Percentiles rank a stretch among this genome's conserved stretches.
Evolutionary conservation across 805 yeast genomes (phyloP).

Genomic region (Diddensiella santjacobensis): DNA sequence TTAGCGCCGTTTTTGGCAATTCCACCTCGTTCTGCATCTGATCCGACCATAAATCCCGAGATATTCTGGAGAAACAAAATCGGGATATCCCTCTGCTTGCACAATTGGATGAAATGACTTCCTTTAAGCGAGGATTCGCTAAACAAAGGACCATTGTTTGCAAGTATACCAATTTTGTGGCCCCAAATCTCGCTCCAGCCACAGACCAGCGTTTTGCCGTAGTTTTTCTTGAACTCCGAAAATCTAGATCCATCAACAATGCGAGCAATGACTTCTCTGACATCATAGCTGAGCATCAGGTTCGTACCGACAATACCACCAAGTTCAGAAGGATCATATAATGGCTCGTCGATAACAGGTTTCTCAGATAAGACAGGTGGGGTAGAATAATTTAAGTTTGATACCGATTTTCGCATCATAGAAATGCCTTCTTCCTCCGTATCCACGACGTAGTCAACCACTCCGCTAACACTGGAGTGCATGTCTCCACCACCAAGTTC

Average conservation of each 20-base stretch:
- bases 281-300: slow-evolving; percentile 29
- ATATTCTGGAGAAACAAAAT: slow-evolving; percentile 32
- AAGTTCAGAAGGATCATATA: slow-evolving; percentile 29
- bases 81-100: slow-evolving; percentile 33
- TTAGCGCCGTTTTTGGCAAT: slow-evolving; percentile 35
- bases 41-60: slow-evolving; percentile 35
- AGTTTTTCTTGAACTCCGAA: slow-evolving; percentile 30
- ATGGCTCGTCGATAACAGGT: slow-evolving; percentile 25
- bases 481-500: slow-evolving; percentile 34
- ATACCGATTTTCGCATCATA: slow-evolving; percentile 27
- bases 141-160: slow-evolving; percentile 32
- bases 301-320: slow-evolving; percentile 32
- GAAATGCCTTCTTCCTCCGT: slow-evolving; percentile 33
- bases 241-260: slow-evolving; percentile 32
- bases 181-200: slow-evolving; percentile 31
- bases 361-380: not conserved
- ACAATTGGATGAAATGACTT: slow-evolving; percentile 33
- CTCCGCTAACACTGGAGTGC: slow-evolving; percentile 32
- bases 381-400: slow-evolving; percentile 20
- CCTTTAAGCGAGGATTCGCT: slow-evolving; percentile 33
- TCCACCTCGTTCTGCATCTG: slow-evolving; percentile 34
- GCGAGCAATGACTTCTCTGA: slow-evolving; percentile 33
- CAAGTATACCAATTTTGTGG: slow-evolving; percentile 32
- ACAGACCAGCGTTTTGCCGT: slow-evolving; percentile 31
- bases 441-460: slow-evolving; percentile 31